These are phyloP conservation scores for Gossypium lobatum DNA, from an alignment of 441 rosid species.

Conservation along the genomic window DNA sequence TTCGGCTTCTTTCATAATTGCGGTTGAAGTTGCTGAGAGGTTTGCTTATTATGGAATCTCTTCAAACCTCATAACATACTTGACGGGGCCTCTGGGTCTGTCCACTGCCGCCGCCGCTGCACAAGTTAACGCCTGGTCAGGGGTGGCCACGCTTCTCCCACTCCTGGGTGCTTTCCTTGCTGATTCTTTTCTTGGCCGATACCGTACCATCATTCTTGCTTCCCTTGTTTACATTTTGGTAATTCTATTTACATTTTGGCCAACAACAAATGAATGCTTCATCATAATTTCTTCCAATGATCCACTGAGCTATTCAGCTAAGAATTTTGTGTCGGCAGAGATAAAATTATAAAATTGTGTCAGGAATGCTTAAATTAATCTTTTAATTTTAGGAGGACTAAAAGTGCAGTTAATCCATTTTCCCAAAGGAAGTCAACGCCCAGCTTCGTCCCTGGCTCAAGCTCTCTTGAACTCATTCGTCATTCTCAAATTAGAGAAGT, in stretches of 20 bases:
- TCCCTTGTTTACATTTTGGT: conserved; percentile 52
- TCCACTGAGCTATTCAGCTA: not conserved
- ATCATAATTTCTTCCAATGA: not conserved
- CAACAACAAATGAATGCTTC: not conserved
- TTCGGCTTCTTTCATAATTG: conserved; percentile 64
- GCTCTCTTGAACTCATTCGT: not conserved
- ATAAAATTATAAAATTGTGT: too few relatives aligned
- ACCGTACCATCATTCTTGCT: conserved; percentile 46
- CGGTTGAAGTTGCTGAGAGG: conserved; percentile 50
- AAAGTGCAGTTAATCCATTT: too few relatives aligned
- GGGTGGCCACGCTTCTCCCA: conserved; percentile 42
- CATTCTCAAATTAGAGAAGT: not conserved
- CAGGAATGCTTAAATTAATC: not conserved
- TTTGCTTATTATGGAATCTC: conserved; percentile 32
- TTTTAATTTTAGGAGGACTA: too few relatives aligned
- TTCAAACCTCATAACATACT: conserved; percentile 35
- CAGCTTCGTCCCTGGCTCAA: not conserved
- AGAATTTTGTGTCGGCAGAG: too few relatives aligned
- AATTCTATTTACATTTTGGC: not conserved
- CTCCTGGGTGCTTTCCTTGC: conserved; percentile 62
- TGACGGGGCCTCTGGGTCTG: conserved; percentile 45
- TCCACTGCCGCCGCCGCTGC: conserved; percentile 45
- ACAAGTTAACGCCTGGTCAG: conserved; percentile 49
- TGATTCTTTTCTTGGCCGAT: conserved; percentile 57
- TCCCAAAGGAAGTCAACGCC: not conserved